A percentile compares a stretch with the other conserved stretches of the same genome.
Conservation (phyloP, 345 rosid genomes). For the Arabidopsis thaliana region TAIR10.1 NC_003076.8:9488501-9489000, state of each 20-base stretch:
- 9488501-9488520: slow-evolving; percentile 21
- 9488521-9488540: slow-evolving; percentile 4
- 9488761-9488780: slow-evolving; percentile 85
- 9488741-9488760: slow-evolving; percentile 80
- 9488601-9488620: slow-evolving; percentile 11
- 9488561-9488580: not conserved
- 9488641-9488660: not conserved
- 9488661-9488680: slow-evolving; percentile 36
- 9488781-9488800: slow-evolving; percentile 78
- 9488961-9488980: slow-evolving; percentile 88
- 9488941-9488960: slow-evolving; percentile 85
- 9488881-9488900: not conserved
- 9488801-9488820: slow-evolving; percentile 52
- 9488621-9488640: not conserved
- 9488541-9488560: slow-evolving; percentile 8
- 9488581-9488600: not conserved
- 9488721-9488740: slow-evolving; percentile 65
- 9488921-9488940: slow-evolving; percentile 93
- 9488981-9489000: slow-evolving; percentile 95
- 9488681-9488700: slow-evolving; percentile 20
- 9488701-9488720: slow-evolving; percentile 11
- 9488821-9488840: slow-evolving; percentile 78
- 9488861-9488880: too few species aligned
- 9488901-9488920: not conserved
- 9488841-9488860: not conserved